Percentiles rank a stretch among this genome's conserved stretches.
Evolutionary conservation across 306 rosid genomes (phyloP).

Genomic region (Vigna reflexopilosa): DNA sequence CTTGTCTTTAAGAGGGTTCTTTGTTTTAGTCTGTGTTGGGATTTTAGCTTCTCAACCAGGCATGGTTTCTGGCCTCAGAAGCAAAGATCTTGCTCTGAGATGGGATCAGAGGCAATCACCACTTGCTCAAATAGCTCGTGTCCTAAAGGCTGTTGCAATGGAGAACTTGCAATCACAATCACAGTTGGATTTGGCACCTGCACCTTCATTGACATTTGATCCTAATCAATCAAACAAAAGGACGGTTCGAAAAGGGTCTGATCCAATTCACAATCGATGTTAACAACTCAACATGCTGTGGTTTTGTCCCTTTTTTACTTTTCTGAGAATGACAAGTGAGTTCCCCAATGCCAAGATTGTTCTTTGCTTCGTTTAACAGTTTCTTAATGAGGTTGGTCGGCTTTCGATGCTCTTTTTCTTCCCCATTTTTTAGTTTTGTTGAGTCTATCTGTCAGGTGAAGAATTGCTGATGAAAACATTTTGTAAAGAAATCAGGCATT

Average conservation of each 20-base stretch:
- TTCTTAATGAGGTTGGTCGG: slow-evolving; percentile 54
- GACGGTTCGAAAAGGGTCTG: slow-evolving; percentile 74
- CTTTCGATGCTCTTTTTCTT: slow-evolving; percentile 39
- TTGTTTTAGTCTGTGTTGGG: slow-evolving; percentile 63
- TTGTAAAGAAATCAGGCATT: slow-evolving; percentile 60
- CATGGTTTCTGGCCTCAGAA: slow-evolving; percentile 64
- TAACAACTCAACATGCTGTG: slow-evolving; percentile 47
- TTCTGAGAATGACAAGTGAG: slow-evolving; percentile 44
- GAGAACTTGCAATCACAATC: slow-evolving; percentile 59
- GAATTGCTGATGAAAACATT: slow-evolving; percentile 49
- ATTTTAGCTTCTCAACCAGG: slow-evolving; percentile 71
- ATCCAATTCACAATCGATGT: slow-evolving; percentile 92
- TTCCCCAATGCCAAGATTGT: slow-evolving; percentile 43
- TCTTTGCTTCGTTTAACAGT: slow-evolving; percentile 41
- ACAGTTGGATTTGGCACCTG: slow-evolving; percentile 67
- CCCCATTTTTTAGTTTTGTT: slow-evolving; percentile 20
- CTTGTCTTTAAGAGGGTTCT: slow-evolving; percentile 55
- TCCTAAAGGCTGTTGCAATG: slow-evolving; percentile 56
- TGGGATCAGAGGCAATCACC: slow-evolving; percentile 48
- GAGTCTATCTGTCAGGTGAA: slow-evolving; percentile 50
- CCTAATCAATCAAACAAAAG: slow-evolving; percentile 81
- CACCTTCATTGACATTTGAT: slow-evolving; percentile 69
- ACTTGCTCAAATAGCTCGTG: slow-evolving; percentile 41
- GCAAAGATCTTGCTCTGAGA: slow-evolving; percentile 75
- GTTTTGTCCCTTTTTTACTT: slow-evolving; percentile 20